These are phyloP conservation scores for Colletotrichum scovillei DNA, from an alignment of 2,329 filamentous ascomycete species.

Conservation along the genomic window DNA sequence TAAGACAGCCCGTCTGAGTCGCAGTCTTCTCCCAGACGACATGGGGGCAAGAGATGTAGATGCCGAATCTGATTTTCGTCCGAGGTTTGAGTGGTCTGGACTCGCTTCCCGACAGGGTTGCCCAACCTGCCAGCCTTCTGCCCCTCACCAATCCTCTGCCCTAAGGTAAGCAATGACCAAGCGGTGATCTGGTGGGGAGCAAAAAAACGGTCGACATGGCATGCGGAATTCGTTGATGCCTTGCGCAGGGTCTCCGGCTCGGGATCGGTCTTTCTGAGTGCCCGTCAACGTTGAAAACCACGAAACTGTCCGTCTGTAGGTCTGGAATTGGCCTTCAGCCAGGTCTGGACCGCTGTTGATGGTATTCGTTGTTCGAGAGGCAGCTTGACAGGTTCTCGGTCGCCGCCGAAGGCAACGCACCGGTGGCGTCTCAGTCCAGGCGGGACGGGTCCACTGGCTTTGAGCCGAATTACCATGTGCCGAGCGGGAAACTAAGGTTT, in stretches of 20 bases:
- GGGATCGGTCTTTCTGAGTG: background rate
- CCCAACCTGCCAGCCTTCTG: background rate
- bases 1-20: constrained; percentile 5
- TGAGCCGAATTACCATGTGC: constrained; percentile 20
- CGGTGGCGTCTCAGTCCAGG: constrained; percentile 14
- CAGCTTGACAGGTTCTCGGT: constrained; percentile 9
- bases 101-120: constrained; percentile 17
- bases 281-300: background rate
- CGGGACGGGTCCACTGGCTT: constrained; percentile 16
- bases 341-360: background rate
- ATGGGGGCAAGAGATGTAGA: constrained; percentile 17
- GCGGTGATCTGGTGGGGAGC: background rate
- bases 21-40: constrained; percentile 8
- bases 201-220: constrained; percentile 3
- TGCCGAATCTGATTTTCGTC: constrained; percentile 22
- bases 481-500: constrained; percentile 15
- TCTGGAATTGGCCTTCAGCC: background rate
- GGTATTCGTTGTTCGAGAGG: constrained; percentile 2
- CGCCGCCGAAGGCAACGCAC: background rate
- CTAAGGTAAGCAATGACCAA: constrained; percentile 20
- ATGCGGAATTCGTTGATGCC: background rate
- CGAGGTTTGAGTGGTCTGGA: constrained; percentile 25
- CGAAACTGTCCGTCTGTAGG: background rate
- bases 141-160: background rate
- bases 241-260: background rate